Conservation (phyloP, 2,329 filamentous ascomycete genomes). For the Emergomyces orientalis region DNA sequence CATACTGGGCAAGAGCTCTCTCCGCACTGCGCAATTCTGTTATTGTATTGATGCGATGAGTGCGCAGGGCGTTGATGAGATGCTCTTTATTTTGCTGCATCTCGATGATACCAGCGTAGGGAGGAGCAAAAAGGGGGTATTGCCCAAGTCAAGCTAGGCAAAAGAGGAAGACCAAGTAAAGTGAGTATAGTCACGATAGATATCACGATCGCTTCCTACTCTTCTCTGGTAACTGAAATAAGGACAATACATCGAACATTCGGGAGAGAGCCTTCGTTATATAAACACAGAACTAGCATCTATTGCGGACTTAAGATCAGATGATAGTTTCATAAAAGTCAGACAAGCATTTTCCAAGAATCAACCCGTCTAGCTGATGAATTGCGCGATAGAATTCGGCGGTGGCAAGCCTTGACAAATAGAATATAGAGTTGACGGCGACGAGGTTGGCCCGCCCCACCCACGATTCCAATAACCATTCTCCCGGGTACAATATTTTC, state of each 20-base stretch:
- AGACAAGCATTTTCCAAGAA: not conserved
- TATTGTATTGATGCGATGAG: conserved; percentile 63
- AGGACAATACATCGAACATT: not conserved
- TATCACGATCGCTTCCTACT: not conserved
- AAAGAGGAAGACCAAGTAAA: not conserved
- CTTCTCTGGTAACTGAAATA: not conserved
- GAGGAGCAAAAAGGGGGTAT: not conserved
- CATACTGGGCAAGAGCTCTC: conserved; percentile 50
- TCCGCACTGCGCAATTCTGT: conserved; percentile 65
- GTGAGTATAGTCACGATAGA: not conserved
- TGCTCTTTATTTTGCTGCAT: conserved; percentile 42
- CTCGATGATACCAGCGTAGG: not conserved
- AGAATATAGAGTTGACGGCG: not conserved
- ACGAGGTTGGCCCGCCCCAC: not conserved
- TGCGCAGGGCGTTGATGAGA: conserved; percentile 54
- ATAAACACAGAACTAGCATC: not conserved
- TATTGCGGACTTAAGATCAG: not conserved
- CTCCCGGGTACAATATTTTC: not conserved
- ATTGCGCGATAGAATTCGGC: not conserved
- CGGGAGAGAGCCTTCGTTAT: not conserved
- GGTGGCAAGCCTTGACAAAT: not conserved
- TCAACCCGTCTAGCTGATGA: not conserved
- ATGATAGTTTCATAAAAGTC: not conserved
- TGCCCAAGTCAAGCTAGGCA: not conserved
- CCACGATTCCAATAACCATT: not conserved